Evolutionary conservation across 148 eudicot genomes (phyloP).

Genomic region (Nepenthes gracilis): DNA sequence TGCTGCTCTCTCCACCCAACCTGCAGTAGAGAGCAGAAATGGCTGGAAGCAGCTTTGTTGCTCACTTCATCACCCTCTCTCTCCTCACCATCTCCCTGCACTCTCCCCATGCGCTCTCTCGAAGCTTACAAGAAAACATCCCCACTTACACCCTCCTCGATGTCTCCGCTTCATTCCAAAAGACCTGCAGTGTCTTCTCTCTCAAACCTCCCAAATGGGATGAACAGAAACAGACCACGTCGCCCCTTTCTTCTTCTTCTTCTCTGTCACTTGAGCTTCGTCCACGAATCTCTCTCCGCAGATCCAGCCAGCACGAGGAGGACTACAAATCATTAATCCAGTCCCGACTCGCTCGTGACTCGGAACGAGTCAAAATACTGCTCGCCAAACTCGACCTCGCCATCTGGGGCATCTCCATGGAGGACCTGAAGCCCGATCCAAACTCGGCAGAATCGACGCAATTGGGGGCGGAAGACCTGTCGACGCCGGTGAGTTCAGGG

Average conservation of each 20-base stretch:
- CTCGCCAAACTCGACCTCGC: slow-evolving; percentile 14
- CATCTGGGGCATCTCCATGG: slow-evolving; percentile 12
- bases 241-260: slow-evolving; percentile 1
- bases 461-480: slow-evolving; percentile 10
- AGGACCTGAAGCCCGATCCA: slow-evolving; percentile 19
- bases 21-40: no score
- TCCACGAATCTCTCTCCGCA: slow-evolving; percentile 35
- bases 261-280: slow-evolving; percentile 22
- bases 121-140: no score
- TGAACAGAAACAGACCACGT: neutral
- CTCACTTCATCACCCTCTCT: no score
- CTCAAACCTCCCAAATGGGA: neutral
- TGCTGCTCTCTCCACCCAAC: no score
- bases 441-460: neutral
- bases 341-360: slow-evolving; percentile 64
- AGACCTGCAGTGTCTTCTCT: slow-evolving; percentile 28
- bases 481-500: slow-evolving; percentile 58
- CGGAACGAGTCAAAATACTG: slow-evolving; percentile 31
- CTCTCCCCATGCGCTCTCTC: no score
- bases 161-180: slow-evolving; percentile 33
- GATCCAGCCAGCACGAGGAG: slow-evolving; percentile 5
- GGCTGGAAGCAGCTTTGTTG: no score
- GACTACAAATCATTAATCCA: slow-evolving; percentile 42
- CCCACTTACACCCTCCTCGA: slow-evolving; percentile 13
- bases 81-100: no score